Percentiles rank a stretch among this genome's conserved stretches.
These are phyloP conservation scores for Fusarium luffae DNA, from an alignment of 2,329 filamentous ascomycete genomes.

Conservation along the genomic window DNA sequence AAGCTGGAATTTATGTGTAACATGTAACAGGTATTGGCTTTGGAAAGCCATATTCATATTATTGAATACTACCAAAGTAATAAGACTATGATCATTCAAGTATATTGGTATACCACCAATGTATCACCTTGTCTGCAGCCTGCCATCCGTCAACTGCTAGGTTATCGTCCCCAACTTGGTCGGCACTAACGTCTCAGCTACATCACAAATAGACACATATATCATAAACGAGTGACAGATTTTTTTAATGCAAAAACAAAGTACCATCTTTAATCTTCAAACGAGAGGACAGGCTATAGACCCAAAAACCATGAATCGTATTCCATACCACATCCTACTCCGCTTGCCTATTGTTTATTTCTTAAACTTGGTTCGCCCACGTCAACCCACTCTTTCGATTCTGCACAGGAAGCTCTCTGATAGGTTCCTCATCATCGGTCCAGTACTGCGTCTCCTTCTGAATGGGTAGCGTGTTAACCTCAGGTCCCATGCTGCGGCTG, in stretches of 20 bases:
- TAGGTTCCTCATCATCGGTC: neutral
- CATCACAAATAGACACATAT: neutral
- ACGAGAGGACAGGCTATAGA: neutral
- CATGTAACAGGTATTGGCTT: too few species aligned
- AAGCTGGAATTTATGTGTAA: too few species aligned
- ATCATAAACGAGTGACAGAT: neutral
- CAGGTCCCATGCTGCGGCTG: neutral
- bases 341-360: neutral
- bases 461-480: accelerated
- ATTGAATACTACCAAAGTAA: too few species aligned
- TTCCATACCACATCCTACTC: neutral
- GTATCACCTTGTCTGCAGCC: too few species aligned
- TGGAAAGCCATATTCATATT: too few species aligned
- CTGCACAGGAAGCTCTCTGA: neutral
- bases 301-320: neutral
- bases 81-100: too few species aligned
- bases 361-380: neutral
- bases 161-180: too few species aligned
- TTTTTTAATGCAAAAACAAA: neutral
- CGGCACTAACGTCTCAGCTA: too few species aligned
- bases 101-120: too few species aligned
- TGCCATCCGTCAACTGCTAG: too few species aligned
- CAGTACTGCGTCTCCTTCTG: neutral
- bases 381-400: neutral
- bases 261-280: neutral